Percentiles rank a stretch among this genome's conserved stretches.
Evolutionary conservation across 2,329 filamentous ascomycete species (phyloP).

Genomic region (Pyrenophora seminiperda): DNA sequence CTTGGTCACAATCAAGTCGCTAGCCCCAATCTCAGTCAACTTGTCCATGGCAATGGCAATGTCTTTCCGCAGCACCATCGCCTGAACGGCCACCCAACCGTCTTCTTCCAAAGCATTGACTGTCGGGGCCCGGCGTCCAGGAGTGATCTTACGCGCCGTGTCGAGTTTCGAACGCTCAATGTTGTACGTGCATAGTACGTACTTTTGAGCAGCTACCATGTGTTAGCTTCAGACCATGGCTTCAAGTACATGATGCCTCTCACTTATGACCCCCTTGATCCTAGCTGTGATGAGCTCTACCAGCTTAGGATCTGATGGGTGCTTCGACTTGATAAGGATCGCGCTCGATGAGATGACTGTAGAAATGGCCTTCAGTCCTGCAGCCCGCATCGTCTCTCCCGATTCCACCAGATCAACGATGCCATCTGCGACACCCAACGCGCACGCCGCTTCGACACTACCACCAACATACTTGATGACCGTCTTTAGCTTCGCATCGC

Average conservation of each 20-base stretch:
- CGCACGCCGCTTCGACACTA: conserved; percentile 96
- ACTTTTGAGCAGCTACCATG: conserved; percentile 75
- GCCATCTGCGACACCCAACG: conserved; percentile 91
- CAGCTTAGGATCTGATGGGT: conserved; percentile 77
- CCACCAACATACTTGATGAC: conserved; percentile 94
- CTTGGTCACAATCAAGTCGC: conserved; percentile 82
- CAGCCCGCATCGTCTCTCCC: conserved; percentile 96
- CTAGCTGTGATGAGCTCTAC: conserved; percentile 84
- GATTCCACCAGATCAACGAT: conserved; percentile 99
- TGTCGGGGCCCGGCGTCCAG: conserved; percentile 91
- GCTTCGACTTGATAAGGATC: conserved; percentile 88
- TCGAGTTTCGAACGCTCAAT: conserved; percentile 72
- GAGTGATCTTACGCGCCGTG: conserved; percentile 76
- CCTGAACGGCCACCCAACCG: conserved; percentile 91
- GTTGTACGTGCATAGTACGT: conserved; percentile 96
- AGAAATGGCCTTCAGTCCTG: conserved; percentile 90
- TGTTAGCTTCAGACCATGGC: conserved; percentile 13
- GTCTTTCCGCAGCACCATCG: conserved; percentile 89
- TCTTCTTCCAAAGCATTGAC: conserved; percentile 86
- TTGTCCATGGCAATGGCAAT: conserved; percentile 89
- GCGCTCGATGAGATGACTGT: conserved; percentile 89
- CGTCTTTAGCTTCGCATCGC: conserved; percentile 69
- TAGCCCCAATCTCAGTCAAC: conserved; percentile 74
- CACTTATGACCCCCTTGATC: conserved; percentile 89
- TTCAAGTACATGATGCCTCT: conserved; percentile 25